These are phyloP conservation scores for Thermoascus crustaceus DNA, from an alignment of 2,329 filamentous ascomycete genomes.

Conservation along the genomic window DNA sequence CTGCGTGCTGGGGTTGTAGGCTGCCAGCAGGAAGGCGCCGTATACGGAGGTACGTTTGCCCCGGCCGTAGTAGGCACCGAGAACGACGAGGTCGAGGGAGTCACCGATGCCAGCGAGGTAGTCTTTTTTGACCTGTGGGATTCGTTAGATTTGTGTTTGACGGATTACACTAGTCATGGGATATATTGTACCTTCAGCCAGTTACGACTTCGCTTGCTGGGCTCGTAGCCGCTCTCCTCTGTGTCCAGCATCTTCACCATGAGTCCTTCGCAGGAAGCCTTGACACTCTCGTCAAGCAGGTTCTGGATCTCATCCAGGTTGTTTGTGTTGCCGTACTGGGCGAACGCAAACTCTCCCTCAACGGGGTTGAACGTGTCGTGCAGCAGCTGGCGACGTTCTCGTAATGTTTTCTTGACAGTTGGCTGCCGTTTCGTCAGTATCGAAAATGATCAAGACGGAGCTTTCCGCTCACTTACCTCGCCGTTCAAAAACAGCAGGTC, in stretches of 20 bases:
- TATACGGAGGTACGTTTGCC: conserved; percentile 95
- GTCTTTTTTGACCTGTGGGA: conserved; percentile 79
- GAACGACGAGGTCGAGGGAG: conserved; percentile 89
- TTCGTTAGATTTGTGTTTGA: conserved; percentile 6
- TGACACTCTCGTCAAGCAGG: conserved; percentile 89
- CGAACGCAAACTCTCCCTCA: conserved; percentile 87
- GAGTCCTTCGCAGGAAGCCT: conserved; percentile 89
- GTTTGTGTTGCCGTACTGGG: conserved; percentile 75
- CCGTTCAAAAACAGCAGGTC: conserved; percentile 91
- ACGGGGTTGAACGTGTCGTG: conserved; percentile 63
- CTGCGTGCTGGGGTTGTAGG: conserved; percentile 74
- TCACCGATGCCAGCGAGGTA: conserved; percentile 91
- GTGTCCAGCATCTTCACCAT: conserved; percentile 99
- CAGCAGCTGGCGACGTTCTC: conserved; percentile 72
- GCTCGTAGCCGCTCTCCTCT: conserved; percentile 85
- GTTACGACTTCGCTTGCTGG: conserved; percentile 90
- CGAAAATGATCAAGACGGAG: no score
- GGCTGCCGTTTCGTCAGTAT: conserved; percentile 34
- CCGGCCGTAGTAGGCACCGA: conserved; percentile 88
- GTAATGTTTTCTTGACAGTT: conserved; percentile 76
- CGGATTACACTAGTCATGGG: not conserved
- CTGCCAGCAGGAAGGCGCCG: conserved; percentile 89
- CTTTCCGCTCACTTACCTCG: conserved; percentile 42
- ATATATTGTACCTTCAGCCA: conserved; percentile 72
- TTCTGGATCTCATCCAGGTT: conserved; percentile 89